These are phyloP conservation scores for Crithidia brevicula DNA, from an alignment of 208 protist genomes.

Conservation along the genomic window DNA sequence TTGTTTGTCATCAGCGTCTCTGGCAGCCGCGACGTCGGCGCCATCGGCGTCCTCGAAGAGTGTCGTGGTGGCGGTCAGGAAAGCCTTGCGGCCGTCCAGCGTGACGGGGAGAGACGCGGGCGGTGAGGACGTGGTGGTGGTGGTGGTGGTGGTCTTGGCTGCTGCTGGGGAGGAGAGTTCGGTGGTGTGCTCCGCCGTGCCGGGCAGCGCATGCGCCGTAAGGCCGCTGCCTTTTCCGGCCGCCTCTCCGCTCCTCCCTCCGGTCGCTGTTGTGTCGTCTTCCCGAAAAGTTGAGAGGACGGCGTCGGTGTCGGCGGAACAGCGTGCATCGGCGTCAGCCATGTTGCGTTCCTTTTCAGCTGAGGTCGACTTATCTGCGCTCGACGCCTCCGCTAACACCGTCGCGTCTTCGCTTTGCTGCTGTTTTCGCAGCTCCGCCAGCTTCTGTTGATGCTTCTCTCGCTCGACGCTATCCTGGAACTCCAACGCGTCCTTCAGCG, in stretches of 20 bases:
- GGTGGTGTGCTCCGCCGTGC: neutral
- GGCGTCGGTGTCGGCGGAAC: too few species aligned
- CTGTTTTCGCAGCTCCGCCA: constrained; percentile 5
- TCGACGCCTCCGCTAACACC: constrained; percentile 11
- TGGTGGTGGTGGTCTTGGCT: neutral
- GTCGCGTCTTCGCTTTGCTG: too few species aligned
- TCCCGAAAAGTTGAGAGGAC: too few species aligned
- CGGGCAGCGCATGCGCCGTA: neutral
- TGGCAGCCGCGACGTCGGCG: too few species aligned
- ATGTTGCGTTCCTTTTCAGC: too few species aligned
- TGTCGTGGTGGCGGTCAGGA: constrained; percentile 6
- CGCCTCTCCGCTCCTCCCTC: too few species aligned
- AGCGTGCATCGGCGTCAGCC: too few species aligned
- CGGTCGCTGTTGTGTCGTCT: too few species aligned
- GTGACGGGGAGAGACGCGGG: too few species aligned
- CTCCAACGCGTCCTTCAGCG: constrained; percentile 37
- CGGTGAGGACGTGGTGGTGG: neutral
- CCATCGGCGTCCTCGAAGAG: constrained; percentile 3
- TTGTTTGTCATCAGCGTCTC: too few species aligned
- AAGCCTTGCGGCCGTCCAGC: constrained; percentile 27
- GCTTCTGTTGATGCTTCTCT: constrained; percentile 29
- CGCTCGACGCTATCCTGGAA: constrained; percentile 36
- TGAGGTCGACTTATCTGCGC: too few species aligned
- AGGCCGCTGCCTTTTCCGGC: neutral
- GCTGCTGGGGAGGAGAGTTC: neutral